Evolutionary conservation across 1,139 yeast species (phyloP).

Genomic region (Yamadazyma atlantica): DNA sequence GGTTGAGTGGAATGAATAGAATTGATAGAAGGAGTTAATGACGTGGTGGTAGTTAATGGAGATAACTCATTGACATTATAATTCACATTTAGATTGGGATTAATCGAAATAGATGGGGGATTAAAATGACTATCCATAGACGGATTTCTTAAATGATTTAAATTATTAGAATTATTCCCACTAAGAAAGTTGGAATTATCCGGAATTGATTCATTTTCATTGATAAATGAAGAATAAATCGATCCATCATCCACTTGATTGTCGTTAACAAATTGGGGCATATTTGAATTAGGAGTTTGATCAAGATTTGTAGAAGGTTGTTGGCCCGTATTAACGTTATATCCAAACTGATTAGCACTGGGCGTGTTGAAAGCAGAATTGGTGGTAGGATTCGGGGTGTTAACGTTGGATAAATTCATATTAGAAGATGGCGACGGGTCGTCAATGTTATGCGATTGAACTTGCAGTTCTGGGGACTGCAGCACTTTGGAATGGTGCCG

Average conservation of each 20-base stretch:
- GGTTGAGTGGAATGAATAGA: slow-evolving; percentile 47
- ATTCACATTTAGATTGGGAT: slow-evolving; percentile 9
- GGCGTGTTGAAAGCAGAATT: background rate
- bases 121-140: slow-evolving; percentile 18
- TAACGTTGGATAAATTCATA: slow-evolving; percentile 5
- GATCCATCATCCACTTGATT: slow-evolving; percentile 15
- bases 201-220: slow-evolving; percentile 10
- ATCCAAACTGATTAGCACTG: background rate
- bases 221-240: slow-evolving; percentile 12
- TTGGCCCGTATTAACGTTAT: slow-evolving; percentile 1
- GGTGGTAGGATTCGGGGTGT: slow-evolving; percentile 7
- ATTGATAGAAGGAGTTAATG: slow-evolving; percentile 42
- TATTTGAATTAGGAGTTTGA: slow-evolving; percentile 8
- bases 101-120: slow-evolving; percentile 13
- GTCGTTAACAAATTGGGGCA: background rate
- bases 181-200: slow-evolving; percentile 5
- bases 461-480: slow-evolving; percentile 2
- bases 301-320: background rate
- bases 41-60: slow-evolving; percentile 48
- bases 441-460: background rate
- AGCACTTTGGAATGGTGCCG: background rate
- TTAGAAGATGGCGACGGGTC: background rate
- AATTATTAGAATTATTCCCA: slow-evolving; percentile 5
- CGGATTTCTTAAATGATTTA: slow-evolving; percentile 15
- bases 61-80: slow-evolving; percentile 29